Conservation (phyloP, 2,329 filamentous ascomycete species). For the Fusarium pseudoanthophilum region DNA sequence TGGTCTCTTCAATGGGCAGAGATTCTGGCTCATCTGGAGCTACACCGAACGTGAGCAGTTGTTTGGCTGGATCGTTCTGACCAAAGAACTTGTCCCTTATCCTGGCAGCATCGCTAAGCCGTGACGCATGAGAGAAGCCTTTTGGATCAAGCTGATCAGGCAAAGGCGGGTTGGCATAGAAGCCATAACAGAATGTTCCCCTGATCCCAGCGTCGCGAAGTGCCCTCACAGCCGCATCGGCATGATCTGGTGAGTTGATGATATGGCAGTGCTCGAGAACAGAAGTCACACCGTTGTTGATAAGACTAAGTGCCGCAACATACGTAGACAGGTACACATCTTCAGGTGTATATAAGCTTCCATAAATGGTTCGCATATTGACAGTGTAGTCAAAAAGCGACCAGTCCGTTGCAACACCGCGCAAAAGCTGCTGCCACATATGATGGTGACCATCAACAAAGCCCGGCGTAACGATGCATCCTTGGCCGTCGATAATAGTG, state of each 20-base stretch:
- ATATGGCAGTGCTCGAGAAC: neutral
- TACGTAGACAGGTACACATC: neutral
- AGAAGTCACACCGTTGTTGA: neutral
- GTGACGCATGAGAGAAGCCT: neutral
- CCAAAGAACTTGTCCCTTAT: neutral
- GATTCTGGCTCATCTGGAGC: neutral
- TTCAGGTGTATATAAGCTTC: neutral
- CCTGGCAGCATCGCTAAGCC: neutral
- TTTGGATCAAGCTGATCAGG: rapidly evolving
- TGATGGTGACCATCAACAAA: neutral
- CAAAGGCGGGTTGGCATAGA: neutral
- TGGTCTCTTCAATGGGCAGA: rapidly evolving
- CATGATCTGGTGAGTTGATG: neutral
- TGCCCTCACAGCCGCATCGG: neutral
- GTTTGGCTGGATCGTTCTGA: neutral
- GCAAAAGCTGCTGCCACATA: neutral
- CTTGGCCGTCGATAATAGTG: neutral
- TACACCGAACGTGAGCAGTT: neutral
- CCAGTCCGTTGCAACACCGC: neutral
- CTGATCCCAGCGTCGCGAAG: neutral
- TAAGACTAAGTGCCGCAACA: neutral
- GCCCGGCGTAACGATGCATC: neutral
- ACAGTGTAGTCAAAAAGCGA: neutral
- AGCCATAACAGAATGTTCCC: neutral
- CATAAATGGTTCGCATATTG: neutral